These are phyloP conservation scores for Mycena albidolilacea DNA, from an alignment of 768 basidiomycete genomes.

Conservation along the genomic window DNA sequence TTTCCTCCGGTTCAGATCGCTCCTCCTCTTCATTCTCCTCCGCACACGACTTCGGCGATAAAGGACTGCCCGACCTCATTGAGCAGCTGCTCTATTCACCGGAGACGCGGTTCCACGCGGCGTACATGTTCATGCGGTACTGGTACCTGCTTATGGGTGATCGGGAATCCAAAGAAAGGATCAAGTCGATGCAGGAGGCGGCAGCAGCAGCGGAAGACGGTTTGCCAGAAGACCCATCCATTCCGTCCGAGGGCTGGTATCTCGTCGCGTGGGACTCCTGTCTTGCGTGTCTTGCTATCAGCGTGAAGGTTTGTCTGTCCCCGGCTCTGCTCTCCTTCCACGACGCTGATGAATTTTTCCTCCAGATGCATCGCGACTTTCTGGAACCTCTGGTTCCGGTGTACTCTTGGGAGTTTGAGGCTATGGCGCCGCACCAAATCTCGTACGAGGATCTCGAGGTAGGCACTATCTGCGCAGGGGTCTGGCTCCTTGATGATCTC, in stretches of 20 bases:
- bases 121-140: slow-evolving; percentile 71
- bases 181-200: slow-evolving; percentile 35
- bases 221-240: slow-evolving; percentile 19
- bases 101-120: slow-evolving; percentile 78
- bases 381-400: slow-evolving; percentile 69
- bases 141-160: slow-evolving; percentile 57
- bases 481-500: slow-evolving; percentile 12
- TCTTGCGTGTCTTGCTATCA: slow-evolving; percentile 70
- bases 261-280: slow-evolving; percentile 71
- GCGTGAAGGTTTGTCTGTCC: slow-evolving; percentile 66
- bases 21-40: slow-evolving; percentile 15
- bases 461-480: slow-evolving; percentile 14
- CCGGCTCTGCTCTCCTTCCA: too few relatives aligned
- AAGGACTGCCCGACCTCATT: slow-evolving; percentile 52
- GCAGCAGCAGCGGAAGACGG: slow-evolving; percentile 10
- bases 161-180: slow-evolving; percentile 23
- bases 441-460: slow-evolving; percentile 71
- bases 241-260: slow-evolving; percentile 46
- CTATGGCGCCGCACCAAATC: slow-evolving; percentile 63
- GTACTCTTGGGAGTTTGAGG: slow-evolving; percentile 64
- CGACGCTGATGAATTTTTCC: neutral
- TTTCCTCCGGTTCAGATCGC: slow-evolving; percentile 27
- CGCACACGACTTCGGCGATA: slow-evolving; percentile 33
- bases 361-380: slow-evolving; percentile 75
- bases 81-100: slow-evolving; percentile 69